phyloP scores from a whole-genome alignment of 495 filamentous ascomycete genomes.

The Neurospora sp. region DNA sequence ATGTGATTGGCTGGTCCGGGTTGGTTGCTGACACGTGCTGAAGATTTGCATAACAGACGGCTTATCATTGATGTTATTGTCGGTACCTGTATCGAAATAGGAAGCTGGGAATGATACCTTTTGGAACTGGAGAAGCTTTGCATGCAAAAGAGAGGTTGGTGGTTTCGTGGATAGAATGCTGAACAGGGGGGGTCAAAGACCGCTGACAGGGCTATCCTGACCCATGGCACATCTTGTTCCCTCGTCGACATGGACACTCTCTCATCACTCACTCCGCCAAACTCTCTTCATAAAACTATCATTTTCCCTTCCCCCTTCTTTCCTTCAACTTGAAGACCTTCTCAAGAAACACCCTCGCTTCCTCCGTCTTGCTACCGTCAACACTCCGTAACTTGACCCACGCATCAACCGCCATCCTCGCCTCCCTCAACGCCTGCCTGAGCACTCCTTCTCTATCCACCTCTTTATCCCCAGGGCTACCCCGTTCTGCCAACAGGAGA shows the following conservation, averaged over 20 bases:
- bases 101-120: background rate
- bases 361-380: slow-evolving; percentile 21
- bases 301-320: background rate
- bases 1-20: background rate
- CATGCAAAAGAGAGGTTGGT: too few species aligned
- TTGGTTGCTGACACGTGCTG: background rate
- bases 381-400: slow-evolving; percentile 28
- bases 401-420: slow-evolving; percentile 25
- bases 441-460: slow-evolving; percentile 9
- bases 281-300: background rate
- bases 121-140: background rate
- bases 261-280: background rate
- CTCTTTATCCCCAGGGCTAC: slow-evolving; percentile 3
- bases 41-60: background rate
- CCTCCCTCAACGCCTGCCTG: slow-evolving; percentile 23
- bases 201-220: background rate
- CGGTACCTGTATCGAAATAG: background rate
- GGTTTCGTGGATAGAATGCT: too few species aligned
- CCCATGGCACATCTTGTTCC: background rate
- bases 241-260: background rate
- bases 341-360: slow-evolving; percentile 13
- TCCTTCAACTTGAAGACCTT: slow-evolving; percentile 6
- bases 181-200: background rate
- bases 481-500: slow-evolving; percentile 20
- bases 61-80: background rate